Base-by-base conservation (phyloP, 495 filamentous ascomycete genomes). In the Aspergillus olivimuriae region DNA sequence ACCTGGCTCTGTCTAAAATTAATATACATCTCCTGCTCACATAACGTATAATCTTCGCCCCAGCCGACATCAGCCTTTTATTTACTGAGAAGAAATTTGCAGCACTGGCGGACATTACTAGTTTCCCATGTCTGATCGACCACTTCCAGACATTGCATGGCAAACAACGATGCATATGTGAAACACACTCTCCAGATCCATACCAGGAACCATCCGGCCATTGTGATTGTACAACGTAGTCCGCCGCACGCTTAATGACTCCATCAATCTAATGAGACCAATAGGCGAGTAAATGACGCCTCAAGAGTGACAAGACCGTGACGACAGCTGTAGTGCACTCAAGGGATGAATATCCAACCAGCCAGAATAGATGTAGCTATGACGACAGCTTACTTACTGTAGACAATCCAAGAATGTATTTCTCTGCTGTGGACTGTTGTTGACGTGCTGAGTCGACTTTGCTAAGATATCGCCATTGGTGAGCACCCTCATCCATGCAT, bases 51-150 rank as follows among this genome's bases (percentile, higher is more conserved):
- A 33, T 15, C 12, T 24, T 53, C 51, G 2, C 51, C 51, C 52
- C 52, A 56, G 4, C 52, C 52, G 1, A 51, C 50, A 20, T 56
- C 52, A 5, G 21, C 40, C 20, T 39, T 56, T 40, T 56, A 51
- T 9, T 46, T 44, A 3, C 14, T 16, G 2, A 56, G 11, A 16
- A 56, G 40, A 19, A 52, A 56, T 4, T 36, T 23, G 20, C 52
- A 56, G 4, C 45, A 39, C 11, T 19, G 47, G 4, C 39, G 12
- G 2, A 48, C 50, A 1, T 20, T 17, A 35, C 41, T 45, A 15
- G 21, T 46, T 4, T 43, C 11, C 10, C 31, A 51, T 19, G 34
- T 41, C 30, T 51, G 11, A 6, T 34, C 37, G 14, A 35, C 35
- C 32, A 14, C 5, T 34, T 17, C 50, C 11, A 53, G 24, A 33